Percentiles rank a stretch among this genome's conserved stretches.
Conservation (phyloP, 2,329 filamentous ascomycete species). For the Stemphylium beticola region DNA sequence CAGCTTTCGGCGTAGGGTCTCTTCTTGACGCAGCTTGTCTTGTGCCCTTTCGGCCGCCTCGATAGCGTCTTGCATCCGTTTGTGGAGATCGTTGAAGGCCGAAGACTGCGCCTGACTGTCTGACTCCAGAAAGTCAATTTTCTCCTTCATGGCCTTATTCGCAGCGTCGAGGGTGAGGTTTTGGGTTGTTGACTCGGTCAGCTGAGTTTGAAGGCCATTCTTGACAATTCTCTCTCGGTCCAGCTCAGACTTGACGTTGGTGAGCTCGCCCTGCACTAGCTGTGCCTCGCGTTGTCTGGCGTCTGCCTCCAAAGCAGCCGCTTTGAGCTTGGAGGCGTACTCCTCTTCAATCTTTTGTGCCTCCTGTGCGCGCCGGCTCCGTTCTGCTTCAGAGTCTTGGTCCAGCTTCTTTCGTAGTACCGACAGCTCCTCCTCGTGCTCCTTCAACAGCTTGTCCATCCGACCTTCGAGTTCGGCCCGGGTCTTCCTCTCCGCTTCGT, state of each 20-base stretch:
- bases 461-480: conserved; percentile 58
- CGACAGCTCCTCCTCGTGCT: conserved; percentile 72
- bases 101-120: conserved; percentile 88
- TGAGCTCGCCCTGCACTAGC: conserved; percentile 57
- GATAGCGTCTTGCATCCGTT: conserved; percentile 78
- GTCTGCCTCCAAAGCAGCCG: conserved; percentile 64
- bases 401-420: conserved; percentile 68
- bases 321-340: conserved; percentile 61
- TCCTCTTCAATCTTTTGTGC: conserved; percentile 67
- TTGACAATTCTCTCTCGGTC: conserved; percentile 68
- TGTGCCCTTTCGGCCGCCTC: conserved; percentile 72
- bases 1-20: conserved; percentile 85
- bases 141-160: conserved; percentile 76
- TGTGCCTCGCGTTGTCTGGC: conserved; percentile 62
- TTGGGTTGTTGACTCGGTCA: conserved; percentile 51
- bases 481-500: conserved; percentile 53
- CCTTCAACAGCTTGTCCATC: conserved; percentile 63
- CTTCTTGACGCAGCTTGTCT: conserved; percentile 86
- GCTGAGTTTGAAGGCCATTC: conserved; percentile 62
- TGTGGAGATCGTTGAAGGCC: conserved; percentile 81
- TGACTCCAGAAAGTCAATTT: conserved; percentile 88
- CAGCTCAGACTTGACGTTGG: conserved; percentile 52
- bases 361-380: conserved; percentile 64
- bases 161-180: conserved; percentile 70
- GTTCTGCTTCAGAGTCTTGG: conserved; percentile 71